Percentiles rank a stretch among this genome's conserved stretches.
phyloP scores from a whole-genome alignment of 1,284 basidiomycete genomes.

The Trametes polyzona region DNA sequence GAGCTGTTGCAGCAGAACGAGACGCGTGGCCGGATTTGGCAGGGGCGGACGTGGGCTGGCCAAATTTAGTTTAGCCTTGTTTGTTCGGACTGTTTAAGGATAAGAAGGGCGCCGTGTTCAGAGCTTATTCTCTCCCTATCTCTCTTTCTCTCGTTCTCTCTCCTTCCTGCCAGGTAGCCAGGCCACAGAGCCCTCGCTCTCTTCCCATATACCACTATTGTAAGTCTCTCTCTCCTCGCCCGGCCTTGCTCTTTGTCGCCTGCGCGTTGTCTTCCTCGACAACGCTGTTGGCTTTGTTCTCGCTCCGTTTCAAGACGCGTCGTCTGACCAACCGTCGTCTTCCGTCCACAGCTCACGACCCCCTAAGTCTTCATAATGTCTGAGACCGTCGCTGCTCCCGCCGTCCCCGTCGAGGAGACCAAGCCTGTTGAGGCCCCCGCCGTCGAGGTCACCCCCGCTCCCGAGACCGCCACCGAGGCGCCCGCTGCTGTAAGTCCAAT shows the following conservation, averaged over 20 bases:
- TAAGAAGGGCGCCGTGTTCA: conserved; percentile 47
- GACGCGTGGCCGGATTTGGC: conserved; percentile 28
- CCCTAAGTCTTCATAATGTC: conserved; percentile 73
- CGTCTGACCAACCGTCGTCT: conserved; percentile 29
- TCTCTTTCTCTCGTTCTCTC: conserved; percentile 40
- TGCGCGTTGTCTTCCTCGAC: conserved; percentile 9
- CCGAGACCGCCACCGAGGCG: conserved; percentile 39
- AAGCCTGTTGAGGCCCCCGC: conserved; percentile 43
- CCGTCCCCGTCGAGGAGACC: conserved; percentile 53
- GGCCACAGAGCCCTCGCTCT: conserved; percentile 32
- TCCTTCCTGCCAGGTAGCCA: conserved; percentile 29
- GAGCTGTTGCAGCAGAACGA: conserved; percentile 25
- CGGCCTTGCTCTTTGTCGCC: conserved; percentile 28
- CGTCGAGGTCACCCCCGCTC: conserved; percentile 38
- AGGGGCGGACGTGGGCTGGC: conserved; percentile 29
- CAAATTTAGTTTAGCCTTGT: conserved; percentile 42
- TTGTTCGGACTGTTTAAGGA: conserved; percentile 54
- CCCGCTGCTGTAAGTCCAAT: conserved; percentile 21
- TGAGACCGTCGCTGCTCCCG: conserved; percentile 54
- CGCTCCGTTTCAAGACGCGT: conserved; percentile 14
- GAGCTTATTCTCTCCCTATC: conserved; percentile 38
- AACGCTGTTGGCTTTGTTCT: conserved; percentile 17
- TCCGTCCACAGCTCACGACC: conserved; percentile 50
- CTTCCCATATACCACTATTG: conserved; percentile 37
- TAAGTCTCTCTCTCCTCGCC: conserved; percentile 24